Evolutionary conservation across 2,329 filamentous ascomycete species (phyloP).

Genomic region (Diaporthe helianthi): DNA sequence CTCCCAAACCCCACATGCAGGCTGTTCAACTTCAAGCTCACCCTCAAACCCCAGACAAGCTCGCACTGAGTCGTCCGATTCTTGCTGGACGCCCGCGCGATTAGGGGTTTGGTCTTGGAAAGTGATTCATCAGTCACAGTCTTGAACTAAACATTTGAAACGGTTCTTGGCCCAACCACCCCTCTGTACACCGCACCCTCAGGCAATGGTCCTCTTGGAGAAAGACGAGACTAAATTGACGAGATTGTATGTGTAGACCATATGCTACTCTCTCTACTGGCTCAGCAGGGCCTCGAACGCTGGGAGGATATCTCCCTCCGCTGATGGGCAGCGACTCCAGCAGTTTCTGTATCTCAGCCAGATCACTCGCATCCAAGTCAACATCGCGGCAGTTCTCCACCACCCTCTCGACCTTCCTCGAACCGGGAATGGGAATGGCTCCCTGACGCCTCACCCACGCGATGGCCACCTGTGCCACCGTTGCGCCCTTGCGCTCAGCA

Average conservation of each 20-base stretch:
- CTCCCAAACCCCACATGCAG: background rate
- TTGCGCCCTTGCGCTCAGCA: constrained; percentile 65
- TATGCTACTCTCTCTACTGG: constrained; percentile 1
- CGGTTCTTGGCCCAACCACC: no score
- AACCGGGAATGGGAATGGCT: constrained; percentile 72
- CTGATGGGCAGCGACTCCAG: constrained; percentile 54
- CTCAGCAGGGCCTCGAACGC: constrained; percentile 14
- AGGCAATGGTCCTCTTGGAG: background rate
- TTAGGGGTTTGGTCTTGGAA: background rate
- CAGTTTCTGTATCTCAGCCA: constrained; percentile 57
- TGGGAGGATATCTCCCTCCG: constrained; percentile 55
- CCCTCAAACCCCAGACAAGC: background rate
- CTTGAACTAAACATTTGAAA: background rate
- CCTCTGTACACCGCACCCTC: background rate
- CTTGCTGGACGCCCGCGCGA: background rate
- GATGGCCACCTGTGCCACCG: constrained; percentile 69
- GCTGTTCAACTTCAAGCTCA: background rate
- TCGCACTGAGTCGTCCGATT: constrained; percentile 6
- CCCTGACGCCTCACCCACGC: constrained; percentile 65
- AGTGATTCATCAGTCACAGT: background rate
- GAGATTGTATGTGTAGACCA: background rate
- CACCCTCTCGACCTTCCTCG: constrained; percentile 62
- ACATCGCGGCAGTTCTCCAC: constrained; percentile 64
- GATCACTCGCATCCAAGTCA: constrained; percentile 56
- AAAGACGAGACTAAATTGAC: background rate